Evolutionary conservation across 1,284 basidiomycete species (phyloP).

Genomic region (Sphagnurus paluster): DNA sequence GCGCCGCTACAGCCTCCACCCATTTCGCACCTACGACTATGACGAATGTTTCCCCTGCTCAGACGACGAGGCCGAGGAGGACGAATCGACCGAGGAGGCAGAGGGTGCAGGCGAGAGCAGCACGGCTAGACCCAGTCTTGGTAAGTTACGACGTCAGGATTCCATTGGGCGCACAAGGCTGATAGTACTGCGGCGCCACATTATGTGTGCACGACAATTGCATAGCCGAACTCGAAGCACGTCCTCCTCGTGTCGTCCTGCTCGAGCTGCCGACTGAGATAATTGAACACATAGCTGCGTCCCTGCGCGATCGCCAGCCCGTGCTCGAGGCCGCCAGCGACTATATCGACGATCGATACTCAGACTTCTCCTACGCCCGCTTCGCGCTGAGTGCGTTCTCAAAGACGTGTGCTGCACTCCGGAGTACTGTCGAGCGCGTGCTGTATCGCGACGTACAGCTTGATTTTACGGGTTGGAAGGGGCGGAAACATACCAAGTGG

Average conservation of each 20-base stretch:
- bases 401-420: slow-evolving; percentile 19
- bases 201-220: slow-evolving; percentile 1
- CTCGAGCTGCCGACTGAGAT: slow-evolving; percentile 28
- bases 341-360: slow-evolving; percentile 26
- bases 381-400: slow-evolving; percentile 24
- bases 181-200: too few species aligned
- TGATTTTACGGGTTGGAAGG: slow-evolving; percentile 30
- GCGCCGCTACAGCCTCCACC: slow-evolving; percentile 14
- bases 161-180: background rate
- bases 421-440: slow-evolving; percentile 23
- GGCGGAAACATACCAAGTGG: slow-evolving; percentile 27
- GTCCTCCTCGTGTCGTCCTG: slow-evolving; percentile 19
- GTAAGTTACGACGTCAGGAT: background rate
- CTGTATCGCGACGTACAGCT: slow-evolving; percentile 27
- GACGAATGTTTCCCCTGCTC: slow-evolving; percentile 5
- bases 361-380: slow-evolving; percentile 24
- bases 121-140: background rate
- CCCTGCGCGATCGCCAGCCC: slow-evolving; percentile 19
- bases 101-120: background rate
- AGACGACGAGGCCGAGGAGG: background rate
- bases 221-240: slow-evolving; percentile 7
- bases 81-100: background rate
- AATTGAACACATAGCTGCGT: slow-evolving; percentile 25
- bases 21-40: slow-evolving; percentile 2
- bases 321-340: slow-evolving; percentile 23